Evolutionary conservation across 768 basidiomycete genomes (phyloP).

Genomic region (Pleurotus pulmonarius): DNA sequence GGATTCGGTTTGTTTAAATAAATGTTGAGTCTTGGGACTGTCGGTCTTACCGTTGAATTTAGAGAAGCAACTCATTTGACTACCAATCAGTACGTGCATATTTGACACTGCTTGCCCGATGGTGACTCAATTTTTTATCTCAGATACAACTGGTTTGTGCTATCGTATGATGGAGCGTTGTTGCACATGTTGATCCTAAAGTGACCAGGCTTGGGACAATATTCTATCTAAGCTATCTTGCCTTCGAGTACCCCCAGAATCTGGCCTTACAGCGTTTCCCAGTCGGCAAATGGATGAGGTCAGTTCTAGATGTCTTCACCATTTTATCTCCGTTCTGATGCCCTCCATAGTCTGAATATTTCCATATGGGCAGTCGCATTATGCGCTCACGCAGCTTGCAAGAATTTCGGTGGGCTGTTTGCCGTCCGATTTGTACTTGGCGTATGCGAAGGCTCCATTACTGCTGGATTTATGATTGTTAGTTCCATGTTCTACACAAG

Average conservation of each 20-base stretch:
- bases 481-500: constrained; percentile 78
- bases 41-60: neutral
- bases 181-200: neutral
- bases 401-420: constrained; percentile 61
- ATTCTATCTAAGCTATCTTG: constrained; percentile 68
- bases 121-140: neutral
- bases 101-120: neutral
- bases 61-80: constrained; percentile 61
- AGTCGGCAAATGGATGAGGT: constrained; percentile 83
- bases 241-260: constrained; percentile 75
- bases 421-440: constrained; percentile 63
- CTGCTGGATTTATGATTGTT: constrained; percentile 75
- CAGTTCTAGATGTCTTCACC: constrained; percentile 6
- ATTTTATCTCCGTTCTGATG: neutral
- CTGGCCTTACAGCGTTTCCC: constrained; percentile 68
- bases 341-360: constrained; percentile 51
- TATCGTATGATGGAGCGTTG: neutral
- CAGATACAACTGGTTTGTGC: constrained; percentile 62
- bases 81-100: constrained; percentile 52
- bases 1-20: constrained; percentile 48
- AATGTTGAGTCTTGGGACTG: neutral
- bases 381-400: constrained; percentile 65
- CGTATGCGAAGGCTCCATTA: constrained; percentile 68
- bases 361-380: constrained; percentile 62
- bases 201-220: constrained; percentile 64